Conservation (phyloP, 768 basidiomycete genomes). For the Tylopilus rubrobrunneus region DNA sequence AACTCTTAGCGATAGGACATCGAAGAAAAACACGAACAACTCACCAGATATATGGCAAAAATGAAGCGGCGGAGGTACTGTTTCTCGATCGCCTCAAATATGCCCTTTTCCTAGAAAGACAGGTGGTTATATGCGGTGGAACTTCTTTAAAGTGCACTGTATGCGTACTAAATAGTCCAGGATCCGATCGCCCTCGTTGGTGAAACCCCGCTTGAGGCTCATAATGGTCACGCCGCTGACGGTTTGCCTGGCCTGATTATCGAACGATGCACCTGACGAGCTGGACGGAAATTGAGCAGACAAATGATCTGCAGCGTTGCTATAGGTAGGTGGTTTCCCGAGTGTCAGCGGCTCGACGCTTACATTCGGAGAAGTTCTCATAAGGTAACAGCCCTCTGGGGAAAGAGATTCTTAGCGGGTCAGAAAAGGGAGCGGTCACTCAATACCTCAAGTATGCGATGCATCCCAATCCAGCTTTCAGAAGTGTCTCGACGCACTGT, state of each 20-base stretch:
- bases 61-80: slow-evolving; percentile 83
- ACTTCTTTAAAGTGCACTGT: slow-evolving; percentile 8
- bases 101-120: slow-evolving; percentile 66
- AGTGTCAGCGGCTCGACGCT: not conserved
- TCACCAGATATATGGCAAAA: slow-evolving; percentile 79
- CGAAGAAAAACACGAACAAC: slow-evolving; percentile 16
- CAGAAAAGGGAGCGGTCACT: not conserved
- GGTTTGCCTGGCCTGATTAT: slow-evolving; percentile 36
- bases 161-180: slow-evolving; percentile 71
- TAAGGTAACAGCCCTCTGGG: slow-evolving; percentile 69
- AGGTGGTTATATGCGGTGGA: slow-evolving; percentile 2
- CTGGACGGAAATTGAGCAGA: slow-evolving; percentile 32
- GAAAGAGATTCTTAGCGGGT: slow-evolving; percentile 9
- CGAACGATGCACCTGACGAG: slow-evolving; percentile 35
- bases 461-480: slow-evolving; percentile 70
- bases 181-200: slow-evolving; percentile 78
- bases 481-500: slow-evolving; percentile 65
- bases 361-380: slow-evolving; percentile 74
- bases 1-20: not conserved
- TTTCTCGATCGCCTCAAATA: slow-evolving; percentile 82
- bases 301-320: slow-evolving; percentile 19
- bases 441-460: slow-evolving; percentile 70
- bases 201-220: slow-evolving; percentile 69
- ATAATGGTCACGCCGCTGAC: slow-evolving; percentile 71
- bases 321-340: not conserved